phyloP scores from a whole-genome alignment of 768 basidiomycete species.

The Kwoniella heveanensis region DNA sequence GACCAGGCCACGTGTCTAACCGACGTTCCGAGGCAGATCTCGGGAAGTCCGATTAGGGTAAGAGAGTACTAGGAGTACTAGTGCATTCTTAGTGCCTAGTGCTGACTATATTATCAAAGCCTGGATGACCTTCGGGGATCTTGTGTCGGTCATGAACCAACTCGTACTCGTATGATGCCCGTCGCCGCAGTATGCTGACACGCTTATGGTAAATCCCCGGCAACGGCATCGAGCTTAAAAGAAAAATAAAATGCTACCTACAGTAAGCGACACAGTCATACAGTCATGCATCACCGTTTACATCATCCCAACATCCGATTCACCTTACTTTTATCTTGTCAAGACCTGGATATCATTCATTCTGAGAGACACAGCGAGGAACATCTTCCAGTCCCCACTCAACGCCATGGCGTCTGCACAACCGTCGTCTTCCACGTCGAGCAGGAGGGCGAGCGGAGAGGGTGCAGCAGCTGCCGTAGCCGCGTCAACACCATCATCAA shows the following conservation, averaged over 20 bases:
- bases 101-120: no score
- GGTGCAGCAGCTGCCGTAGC: no score
- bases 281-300: background rate
- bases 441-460: slow-evolving; percentile 8
- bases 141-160: background rate
- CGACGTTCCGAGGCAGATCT: no score
- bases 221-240: background rate
- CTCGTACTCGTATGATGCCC: background rate
- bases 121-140: background rate
- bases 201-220: background rate
- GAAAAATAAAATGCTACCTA: background rate
- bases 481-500: slow-evolving; percentile 3
- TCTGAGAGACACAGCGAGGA: no score
- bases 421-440: slow-evolving; percentile 6
- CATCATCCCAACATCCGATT: no score
- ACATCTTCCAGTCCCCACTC: no score
- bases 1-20: no score
- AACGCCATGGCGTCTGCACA: background rate
- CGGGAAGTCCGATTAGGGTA: background rate
- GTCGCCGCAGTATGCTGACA: background rate
- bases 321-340: no score
- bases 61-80: background rate
- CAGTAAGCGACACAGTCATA: background rate
- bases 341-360: no score
- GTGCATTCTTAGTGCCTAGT: no score